A percentile compares a stretch with the other conserved stretches of the same genome.
phyloP scores from a whole-genome alignment of 257 asterid genomes.

The Knoxia roxburghii region DNA sequence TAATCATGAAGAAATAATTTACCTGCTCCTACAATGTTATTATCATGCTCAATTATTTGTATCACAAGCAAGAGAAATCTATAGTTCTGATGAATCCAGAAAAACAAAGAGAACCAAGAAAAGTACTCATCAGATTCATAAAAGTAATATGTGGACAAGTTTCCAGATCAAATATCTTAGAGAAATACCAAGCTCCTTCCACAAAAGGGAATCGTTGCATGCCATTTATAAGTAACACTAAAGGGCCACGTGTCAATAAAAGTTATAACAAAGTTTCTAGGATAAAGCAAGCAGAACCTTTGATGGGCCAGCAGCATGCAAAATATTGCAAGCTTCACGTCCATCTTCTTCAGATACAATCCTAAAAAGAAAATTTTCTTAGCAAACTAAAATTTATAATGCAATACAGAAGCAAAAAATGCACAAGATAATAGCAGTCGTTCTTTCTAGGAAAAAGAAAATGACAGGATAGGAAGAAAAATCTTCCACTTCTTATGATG shows the following conservation, averaged over 20 bases:
- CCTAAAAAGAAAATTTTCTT: slow-evolving; percentile 32
- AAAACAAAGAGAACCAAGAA: background rate
- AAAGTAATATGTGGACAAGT: background rate
- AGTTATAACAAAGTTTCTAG: background rate
- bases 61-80: background rate
- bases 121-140: background rate
- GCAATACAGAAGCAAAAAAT: background rate
- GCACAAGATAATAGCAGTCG: background rate
- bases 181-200: background rate
- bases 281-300: slow-evolving; percentile 43
- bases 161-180: background rate
- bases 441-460: background rate
- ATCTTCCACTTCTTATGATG: slow-evolving; percentile 4
- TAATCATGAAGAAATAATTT: background rate
- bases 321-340: slow-evolving; percentile 82
- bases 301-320: slow-evolving; percentile 96
- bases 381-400: slow-evolving; percentile 6
- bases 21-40: background rate
- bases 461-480: slow-evolving; percentile 1
- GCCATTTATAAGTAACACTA: background rate
- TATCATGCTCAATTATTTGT: background rate
- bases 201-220: too few species aligned
- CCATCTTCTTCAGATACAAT: slow-evolving; percentile 88
- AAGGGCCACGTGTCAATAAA: background rate
- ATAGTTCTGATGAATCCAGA: background rate